Conservation (phyloP, 1,284 basidiomycete species). For the Austroboletus novae-zelandiae region DNA sequence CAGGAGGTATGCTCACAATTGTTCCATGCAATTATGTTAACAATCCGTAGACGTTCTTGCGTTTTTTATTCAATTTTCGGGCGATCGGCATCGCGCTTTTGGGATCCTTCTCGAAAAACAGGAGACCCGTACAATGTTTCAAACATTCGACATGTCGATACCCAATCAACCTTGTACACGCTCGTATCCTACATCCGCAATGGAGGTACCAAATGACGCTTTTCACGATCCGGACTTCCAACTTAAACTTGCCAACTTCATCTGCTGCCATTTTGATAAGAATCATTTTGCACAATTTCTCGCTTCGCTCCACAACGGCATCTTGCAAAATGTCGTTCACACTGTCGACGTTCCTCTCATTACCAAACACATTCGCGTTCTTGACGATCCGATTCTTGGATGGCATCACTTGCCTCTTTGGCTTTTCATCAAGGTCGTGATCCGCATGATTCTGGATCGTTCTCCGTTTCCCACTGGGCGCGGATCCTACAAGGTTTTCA, state of each 20-base stretch:
- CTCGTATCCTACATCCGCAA: not conserved
- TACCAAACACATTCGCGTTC: conserved; percentile 25
- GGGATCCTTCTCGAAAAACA: not conserved
- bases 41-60: not conserved
- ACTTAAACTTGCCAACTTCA: conserved; percentile 8
- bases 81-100: too few relatives aligned
- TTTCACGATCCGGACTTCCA: conserved; percentile 17
- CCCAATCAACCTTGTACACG: not conserved
- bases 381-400: conserved; percentile 19
- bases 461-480: not conserved
- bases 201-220: conserved; percentile 14
- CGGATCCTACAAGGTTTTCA: conserved; percentile 8
- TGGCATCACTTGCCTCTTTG: too few relatives aligned
- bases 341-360: conserved; percentile 18
- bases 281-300: conserved; percentile 27
- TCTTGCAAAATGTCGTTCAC: conserved; percentile 24
- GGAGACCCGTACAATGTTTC: not conserved
- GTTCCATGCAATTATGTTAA: not conserved
- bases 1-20: not conserved
- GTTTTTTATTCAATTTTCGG: not conserved
- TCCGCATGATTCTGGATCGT: not conserved
- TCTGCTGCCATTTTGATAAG: conserved; percentile 20
- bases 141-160: too few relatives aligned
- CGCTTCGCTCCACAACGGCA: conserved; percentile 27
- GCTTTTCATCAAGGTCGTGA: not conserved